Evolutionary conservation across 2,329 filamentous ascomycete species (phyloP), one percentile per base, ranked within the genome.

Genomic region (Alternaria gaisen): DNA sequence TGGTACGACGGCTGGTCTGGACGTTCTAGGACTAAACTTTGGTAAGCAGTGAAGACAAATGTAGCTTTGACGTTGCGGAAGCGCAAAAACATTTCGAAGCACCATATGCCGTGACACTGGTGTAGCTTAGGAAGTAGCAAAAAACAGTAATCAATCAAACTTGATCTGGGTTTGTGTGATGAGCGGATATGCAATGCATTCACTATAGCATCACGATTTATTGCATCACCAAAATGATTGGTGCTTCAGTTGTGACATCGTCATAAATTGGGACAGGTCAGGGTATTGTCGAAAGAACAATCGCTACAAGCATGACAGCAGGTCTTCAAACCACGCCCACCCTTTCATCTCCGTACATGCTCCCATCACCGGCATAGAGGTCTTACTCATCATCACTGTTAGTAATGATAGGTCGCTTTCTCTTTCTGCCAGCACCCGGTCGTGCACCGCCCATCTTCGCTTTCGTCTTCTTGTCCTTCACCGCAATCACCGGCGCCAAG

Each of bases 331-430:
- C 34, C 46, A 22, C 18, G 18, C 4, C 30, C 20, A 10, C 34
- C 4, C 20, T 38, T 26, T 8, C 3, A 50, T 14, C 9, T 11
- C 16, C 14, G 30, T 38, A 3, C 16, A 2, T n/a, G 20, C 20
- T 6, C 9, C 11, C 9, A 1, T 20, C 9, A 43, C 36, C n/a
- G 4, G 28, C 32, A n/a, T 20, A 51, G 53, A 41, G 18, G 9
- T 41, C 22, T 64, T 36, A 64, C 48, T 64, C 62, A 8, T 65
- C 64, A 44, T 69, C 64, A 48, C 64, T 65, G 30, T 56, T 62
- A 60, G 40, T 26, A 26, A 65, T 26, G 7, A 66, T 11, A 20
- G 58, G 56, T 55, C 66, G 52, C 30, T 69, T 69, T 42, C 66
- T 63, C 56, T 66, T 67, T 20, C 50, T 64, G 7, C 55, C 54